Base-by-base conservation (phyloP, 805 yeast genomes). In the Yarrowia sp. region DNA sequence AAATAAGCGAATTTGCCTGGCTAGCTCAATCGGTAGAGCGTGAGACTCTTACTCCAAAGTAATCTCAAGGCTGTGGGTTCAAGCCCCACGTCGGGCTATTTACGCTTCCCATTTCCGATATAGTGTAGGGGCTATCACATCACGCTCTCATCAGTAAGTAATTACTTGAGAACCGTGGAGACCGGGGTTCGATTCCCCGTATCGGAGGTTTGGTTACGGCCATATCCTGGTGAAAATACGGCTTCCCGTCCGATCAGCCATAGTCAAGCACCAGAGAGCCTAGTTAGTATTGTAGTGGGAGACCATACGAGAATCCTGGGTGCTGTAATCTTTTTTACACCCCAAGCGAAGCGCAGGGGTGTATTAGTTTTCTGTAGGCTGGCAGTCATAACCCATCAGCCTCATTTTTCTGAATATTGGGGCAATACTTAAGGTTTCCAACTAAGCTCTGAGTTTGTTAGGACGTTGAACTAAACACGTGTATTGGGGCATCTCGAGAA, bases 131-230 rank as follows among this genome's bases (percentile, higher is more conserved):
- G 55, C 55, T 48, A 48, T 50, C 57, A 50, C 57, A 50, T 50
- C 57, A 50, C 57, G 57, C 57, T 50, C 57, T 50, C 57, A 50
- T 50, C 8, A 22, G 28, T n/a, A 14, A 14, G 42, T 14, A 38
- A 38, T 38, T 38, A 13, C 13, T 14, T 53, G 60, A 53, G 60
- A 53, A 53, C 60, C 60, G 60, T 53, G 60, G 60, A 53, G 60
- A 53, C 60, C 60, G 60, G 60, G 60, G 60, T 53, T 53, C 60
- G 60, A 53, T 53, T 53, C 60, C 60, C 60, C 60, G 60, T 53
- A 53, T 53, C 60, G 60, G 60, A 53, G 60, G n/a, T 14, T 38
- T 38, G 42, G 42, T 38, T 38, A 38, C 42, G 42, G 42, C 42
- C 42, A 38, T 38, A 38, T 38, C 42, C 42, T 38, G 42, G 42